These are phyloP conservation scores for Myotisia sp. DNA, from an alignment of 2,329 filamentous ascomycete species.

Conservation along the genomic window DNA sequence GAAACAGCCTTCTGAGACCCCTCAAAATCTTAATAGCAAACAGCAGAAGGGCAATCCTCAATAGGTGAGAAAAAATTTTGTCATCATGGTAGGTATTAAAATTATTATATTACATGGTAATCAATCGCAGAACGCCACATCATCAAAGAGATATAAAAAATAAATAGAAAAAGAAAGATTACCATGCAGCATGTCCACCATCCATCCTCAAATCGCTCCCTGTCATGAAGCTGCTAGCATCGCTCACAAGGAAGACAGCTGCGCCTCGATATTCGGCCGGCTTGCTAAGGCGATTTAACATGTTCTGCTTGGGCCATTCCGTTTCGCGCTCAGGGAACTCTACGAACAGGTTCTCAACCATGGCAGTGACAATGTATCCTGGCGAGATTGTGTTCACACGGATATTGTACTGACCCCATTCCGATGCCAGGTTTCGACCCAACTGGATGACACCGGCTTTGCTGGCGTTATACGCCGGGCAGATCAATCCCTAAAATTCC, in stretches of 20 bases:
- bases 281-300: conserved; percentile 56
- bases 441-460: conserved; percentile 37
- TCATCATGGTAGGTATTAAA: no score
- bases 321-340: conserved; percentile 67
- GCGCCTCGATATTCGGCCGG: conserved; percentile 54
- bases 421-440: conserved; percentile 33
- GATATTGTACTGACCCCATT: conserved; percentile 36
- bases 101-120: no score
- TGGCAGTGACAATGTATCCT: conserved; percentile 34
- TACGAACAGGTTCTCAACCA: conserved; percentile 31
- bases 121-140: no score
- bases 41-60: no score
- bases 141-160: neutral
- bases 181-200: conserved; percentile 42
- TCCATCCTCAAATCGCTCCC: conserved; percentile 41
- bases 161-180: conserved; percentile 10
- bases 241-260: conserved; percentile 34
- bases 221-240: conserved; percentile 42
- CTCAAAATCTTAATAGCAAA: no score
- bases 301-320: conserved; percentile 72
- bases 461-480: conserved; percentile 36
- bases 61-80: no score
- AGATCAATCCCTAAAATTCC: conserved; percentile 30
- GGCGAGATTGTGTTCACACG: conserved; percentile 37
- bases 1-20: no score